Evolutionary conservation across 1,139 yeast species (phyloP).

Genomic region (Nakaseomyces kungkrabaensis): DNA sequence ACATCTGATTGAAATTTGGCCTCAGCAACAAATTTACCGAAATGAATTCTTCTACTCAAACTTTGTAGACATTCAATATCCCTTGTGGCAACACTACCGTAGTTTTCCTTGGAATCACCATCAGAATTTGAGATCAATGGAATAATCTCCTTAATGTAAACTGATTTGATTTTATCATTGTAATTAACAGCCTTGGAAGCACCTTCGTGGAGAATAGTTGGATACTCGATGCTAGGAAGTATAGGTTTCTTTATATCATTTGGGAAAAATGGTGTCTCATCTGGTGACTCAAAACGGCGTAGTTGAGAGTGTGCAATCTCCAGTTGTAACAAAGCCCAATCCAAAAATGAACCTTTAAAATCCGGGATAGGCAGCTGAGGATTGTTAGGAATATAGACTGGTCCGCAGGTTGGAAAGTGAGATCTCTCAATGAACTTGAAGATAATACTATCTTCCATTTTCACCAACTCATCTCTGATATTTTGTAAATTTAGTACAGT

Average conservation of each 20-base stretch:
- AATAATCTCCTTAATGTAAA: slow-evolving; percentile 61
- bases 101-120: slow-evolving; percentile 77
- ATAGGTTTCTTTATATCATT: slow-evolving; percentile 53
- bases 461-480: slow-evolving; percentile 72
- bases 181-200: slow-evolving; percentile 60
- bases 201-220: slow-evolving; percentile 65
- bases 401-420: slow-evolving; percentile 68
- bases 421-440: slow-evolving; percentile 89
- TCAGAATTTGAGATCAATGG: slow-evolving; percentile 58
- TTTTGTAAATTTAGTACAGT: slow-evolving; percentile 73
- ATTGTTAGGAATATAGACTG: slow-evolving; percentile 56
- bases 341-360: slow-evolving; percentile 74
- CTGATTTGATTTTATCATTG: slow-evolving; percentile 54
- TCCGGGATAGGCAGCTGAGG: slow-evolving; percentile 44
- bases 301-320: slow-evolving; percentile 77
- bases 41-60: slow-evolving; percentile 87
- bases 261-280: slow-evolving; percentile 88
- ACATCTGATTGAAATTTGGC: slow-evolving; percentile 70
- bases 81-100: slow-evolving; percentile 75
- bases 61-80: slow-evolving; percentile 86
- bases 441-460: slow-evolving; percentile 95
- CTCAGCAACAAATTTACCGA: slow-evolving; percentile 96
- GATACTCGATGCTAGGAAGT: slow-evolving; percentile 71
- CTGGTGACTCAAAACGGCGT: slow-evolving; percentile 90
- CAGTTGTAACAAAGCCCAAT: slow-evolving; percentile 70